Evolutionary conservation across 2,329 filamentous ascomycete genomes (phyloP).

Genomic region (Hypoxylon sp.): DNA sequence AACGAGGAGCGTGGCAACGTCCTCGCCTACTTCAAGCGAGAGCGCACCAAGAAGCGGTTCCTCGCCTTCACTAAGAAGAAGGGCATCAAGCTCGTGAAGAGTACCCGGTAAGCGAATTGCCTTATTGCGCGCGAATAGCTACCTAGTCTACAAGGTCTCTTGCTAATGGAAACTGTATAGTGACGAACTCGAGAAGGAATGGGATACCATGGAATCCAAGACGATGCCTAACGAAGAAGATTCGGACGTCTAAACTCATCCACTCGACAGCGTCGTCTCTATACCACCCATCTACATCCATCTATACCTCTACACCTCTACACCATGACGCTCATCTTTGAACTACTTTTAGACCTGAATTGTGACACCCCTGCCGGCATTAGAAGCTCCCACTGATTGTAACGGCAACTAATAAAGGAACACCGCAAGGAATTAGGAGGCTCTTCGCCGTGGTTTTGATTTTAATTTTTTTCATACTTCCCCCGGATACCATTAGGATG

Average conservation of each 20-base stretch:
- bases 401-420: conserved; percentile 35
- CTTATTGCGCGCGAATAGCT: neutral
- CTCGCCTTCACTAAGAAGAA: conserved; percentile 61
- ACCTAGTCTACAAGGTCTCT: neutral
- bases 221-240: conserved; percentile 47
- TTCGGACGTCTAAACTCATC: conserved; percentile 28
- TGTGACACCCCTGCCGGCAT: conserved; percentile 2
- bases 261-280: neutral
- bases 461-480: conserved; percentile 6
- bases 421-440: conserved; percentile 39
- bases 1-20: conserved; percentile 59
- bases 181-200: conserved; percentile 45
- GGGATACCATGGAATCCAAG: conserved; percentile 49
- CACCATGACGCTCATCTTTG: neutral
- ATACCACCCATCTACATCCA: neutral
- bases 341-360: conserved; percentile 12
- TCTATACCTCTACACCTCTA: too few relatives aligned
- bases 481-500: conserved; percentile 27
- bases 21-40: conserved; percentile 65
- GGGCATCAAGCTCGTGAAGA: conserved; percentile 57
- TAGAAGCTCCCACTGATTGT: conserved; percentile 4
- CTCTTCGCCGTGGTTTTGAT: conserved; percentile 17
- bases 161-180: conserved; percentile 35
- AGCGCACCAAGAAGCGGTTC: conserved; percentile 66
- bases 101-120: conserved; percentile 56